These are phyloP conservation scores for Pyrenophora graminea DNA, from an alignment of 2,329 filamentous ascomycete genomes.

Conservation along the genomic window DNA sequence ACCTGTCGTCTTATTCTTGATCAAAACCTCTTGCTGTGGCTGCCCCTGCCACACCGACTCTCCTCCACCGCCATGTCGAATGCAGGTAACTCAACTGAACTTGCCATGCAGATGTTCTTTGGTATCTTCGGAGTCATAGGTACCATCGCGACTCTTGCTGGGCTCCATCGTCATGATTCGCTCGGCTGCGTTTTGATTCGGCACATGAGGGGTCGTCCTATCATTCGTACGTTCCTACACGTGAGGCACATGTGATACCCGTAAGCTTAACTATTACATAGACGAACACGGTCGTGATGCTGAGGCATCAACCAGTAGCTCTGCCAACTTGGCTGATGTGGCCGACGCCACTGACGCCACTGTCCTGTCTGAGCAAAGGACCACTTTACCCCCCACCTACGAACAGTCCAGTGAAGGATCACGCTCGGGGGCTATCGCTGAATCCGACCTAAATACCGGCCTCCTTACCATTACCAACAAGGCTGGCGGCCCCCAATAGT, in stretches of 20 bases:
- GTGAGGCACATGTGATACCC: neutral
- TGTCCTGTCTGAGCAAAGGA: neutral
- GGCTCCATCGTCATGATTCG: slow-evolving; percentile 17
- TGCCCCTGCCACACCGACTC: no score
- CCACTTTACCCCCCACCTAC: slow-evolving; percentile 3
- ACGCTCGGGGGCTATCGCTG: no score
- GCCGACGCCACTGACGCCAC: neutral
- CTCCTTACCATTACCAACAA: no score
- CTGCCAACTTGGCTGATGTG: neutral
- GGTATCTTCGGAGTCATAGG: slow-evolving; percentile 14
- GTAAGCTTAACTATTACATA: neutral
- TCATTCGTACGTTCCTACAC: neutral
- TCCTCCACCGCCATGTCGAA: neutral
- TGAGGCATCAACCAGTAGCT: neutral
- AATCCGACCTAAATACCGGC: no score
- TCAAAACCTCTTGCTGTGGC: no score
- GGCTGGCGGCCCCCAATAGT: no score
- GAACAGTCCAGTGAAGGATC: neutral
- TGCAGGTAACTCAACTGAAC: neutral
- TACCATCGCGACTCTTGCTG: slow-evolving; percentile 11
- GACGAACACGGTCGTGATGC: neutral
- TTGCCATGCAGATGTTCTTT: slow-evolving; percentile 16
- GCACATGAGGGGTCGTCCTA: neutral
- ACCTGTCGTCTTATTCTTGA: no score
- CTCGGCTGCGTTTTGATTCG: slow-evolving; percentile 15